Percentiles rank a stretch among this genome's conserved stretches.
These are phyloP conservation scores for Monosporascus sp. DNA, from an alignment of 2,329 filamentous ascomycete genomes.

Conservation along the genomic window DNA sequence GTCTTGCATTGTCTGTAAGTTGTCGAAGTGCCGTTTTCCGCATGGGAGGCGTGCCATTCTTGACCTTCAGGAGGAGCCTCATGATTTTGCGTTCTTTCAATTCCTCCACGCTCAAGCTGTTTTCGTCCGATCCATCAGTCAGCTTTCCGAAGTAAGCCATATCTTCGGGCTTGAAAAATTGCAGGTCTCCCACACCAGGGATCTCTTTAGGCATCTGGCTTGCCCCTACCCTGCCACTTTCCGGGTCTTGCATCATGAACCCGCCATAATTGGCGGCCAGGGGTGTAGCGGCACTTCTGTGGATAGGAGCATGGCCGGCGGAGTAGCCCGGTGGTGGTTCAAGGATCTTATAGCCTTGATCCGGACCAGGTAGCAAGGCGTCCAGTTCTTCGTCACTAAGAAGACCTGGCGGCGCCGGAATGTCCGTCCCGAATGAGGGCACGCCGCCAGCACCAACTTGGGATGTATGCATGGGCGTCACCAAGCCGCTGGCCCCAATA, in stretches of 20 bases:
- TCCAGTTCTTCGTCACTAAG: conserved; percentile 94
- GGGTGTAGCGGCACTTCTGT: conserved; percentile 69
- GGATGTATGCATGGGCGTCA: conserved; percentile 70
- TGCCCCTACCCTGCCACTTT: conserved; percentile 73
- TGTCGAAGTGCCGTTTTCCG: conserved; percentile 95
- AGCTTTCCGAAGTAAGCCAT: conserved; percentile 99
- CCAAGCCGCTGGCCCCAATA: conserved; percentile 66
- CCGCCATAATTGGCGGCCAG: conserved; percentile 63
- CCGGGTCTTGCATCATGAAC: conserved; percentile 97
- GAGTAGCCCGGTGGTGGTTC: conserved; percentile 89
- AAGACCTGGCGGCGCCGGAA: conserved; percentile 71
- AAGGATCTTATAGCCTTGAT: conserved; percentile 87
- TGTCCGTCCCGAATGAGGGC: conserved; percentile 74
- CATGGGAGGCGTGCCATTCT: conserved; percentile 98
- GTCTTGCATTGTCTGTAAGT: conserved; percentile 92
- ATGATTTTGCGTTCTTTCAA: conserved; percentile 98
- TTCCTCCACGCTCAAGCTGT: conserved; percentile 85
- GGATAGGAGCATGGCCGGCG: conserved; percentile 69
- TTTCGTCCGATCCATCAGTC: conserved; percentile 90
- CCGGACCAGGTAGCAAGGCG: conserved; percentile 78
- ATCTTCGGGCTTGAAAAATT: conserved; percentile 98
- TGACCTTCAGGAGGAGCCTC: conserved; percentile 93
- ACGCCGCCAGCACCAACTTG: conserved; percentile 47
- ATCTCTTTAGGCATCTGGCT: conserved; percentile 94
- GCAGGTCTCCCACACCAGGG: conserved; percentile 88